Evolutionary conservation across 805 yeast genomes (phyloP).

Genomic region (Wickerhamomyces tratensis): DNA sequence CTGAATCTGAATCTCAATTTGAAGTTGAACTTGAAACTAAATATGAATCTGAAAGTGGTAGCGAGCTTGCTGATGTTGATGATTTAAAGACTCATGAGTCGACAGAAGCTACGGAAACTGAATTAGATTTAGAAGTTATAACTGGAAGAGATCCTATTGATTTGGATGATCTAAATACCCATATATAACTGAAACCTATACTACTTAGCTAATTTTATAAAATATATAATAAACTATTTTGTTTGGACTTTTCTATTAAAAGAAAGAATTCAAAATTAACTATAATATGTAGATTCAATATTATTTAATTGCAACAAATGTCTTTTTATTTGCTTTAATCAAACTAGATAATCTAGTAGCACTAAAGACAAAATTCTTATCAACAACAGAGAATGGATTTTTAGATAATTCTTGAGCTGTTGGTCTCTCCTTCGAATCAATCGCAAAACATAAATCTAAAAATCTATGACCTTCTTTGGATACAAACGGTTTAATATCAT

Average conservation of each 20-base stretch:
- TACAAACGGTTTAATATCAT: conserved; percentile 63
- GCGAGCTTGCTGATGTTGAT: too few relatives aligned
- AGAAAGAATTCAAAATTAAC: too few relatives aligned
- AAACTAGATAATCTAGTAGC: conserved; percentile 45
- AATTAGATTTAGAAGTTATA: too few relatives aligned
- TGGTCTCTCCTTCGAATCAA: conserved; percentile 79
- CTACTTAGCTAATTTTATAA: too few relatives aligned
- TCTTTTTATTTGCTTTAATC: conserved; percentile 34
- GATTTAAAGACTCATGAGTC: too few relatives aligned
- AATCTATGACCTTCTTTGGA: conserved; percentile 61
- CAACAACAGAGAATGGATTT: conserved; percentile 40
- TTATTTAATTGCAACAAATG: conserved; percentile 9
- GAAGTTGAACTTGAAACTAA: conserved; percentile 17
- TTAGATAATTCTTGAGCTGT: conserved; percentile 61
- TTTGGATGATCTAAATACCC: too few relatives aligned
- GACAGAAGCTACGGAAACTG: too few relatives aligned
- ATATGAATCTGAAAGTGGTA: background rate
- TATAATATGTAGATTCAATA: too few relatives aligned
- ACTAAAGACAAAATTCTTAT: conserved; percentile 35
- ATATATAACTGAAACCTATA: too few relatives aligned
- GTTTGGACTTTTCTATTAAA: too few relatives aligned
- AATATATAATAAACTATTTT: too few relatives aligned
- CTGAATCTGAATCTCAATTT: conserved; percentile 1
- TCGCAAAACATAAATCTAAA: conserved; percentile 62
- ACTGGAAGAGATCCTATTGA: too few relatives aligned